These are phyloP conservation scores for Heliophila coronopifolia DNA, from an alignment of 441 rosid genomes.

Conservation along the genomic window DNA sequence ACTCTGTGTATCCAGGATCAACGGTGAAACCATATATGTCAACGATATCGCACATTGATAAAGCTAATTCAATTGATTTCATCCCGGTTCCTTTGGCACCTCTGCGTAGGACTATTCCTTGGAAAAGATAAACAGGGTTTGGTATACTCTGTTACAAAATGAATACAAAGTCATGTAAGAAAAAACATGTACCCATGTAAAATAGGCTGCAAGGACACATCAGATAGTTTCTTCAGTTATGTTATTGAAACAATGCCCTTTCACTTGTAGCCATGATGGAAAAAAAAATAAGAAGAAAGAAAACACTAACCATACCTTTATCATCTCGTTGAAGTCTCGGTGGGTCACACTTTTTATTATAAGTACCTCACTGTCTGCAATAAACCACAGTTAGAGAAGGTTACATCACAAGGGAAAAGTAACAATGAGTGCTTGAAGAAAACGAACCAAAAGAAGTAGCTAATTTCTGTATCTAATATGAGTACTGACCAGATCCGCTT, in stretches of 20 bases:
- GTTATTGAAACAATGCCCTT: too few species aligned
- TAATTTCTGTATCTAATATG: background rate
- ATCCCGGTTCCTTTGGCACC: slow-evolving; percentile 99
- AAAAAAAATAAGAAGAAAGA: background rate
- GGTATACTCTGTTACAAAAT: slow-evolving; percentile 60
- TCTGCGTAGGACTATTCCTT: slow-evolving; percentile 91
- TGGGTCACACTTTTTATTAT: slow-evolving; percentile 88
- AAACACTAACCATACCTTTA: slow-evolving; percentile 48
- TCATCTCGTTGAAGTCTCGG: slow-evolving; percentile 83
- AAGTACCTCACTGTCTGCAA: slow-evolving; percentile 85
- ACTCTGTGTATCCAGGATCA: slow-evolving; percentile 98
- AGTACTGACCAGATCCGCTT: slow-evolving; percentile 65
- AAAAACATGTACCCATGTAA: background rate
- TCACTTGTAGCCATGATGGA: background rate
- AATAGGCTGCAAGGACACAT: background rate
- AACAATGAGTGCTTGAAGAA: slow-evolving; percentile 1
- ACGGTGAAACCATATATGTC: slow-evolving; percentile 97
- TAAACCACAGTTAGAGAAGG: slow-evolving; percentile 3
- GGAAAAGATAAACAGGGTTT: slow-evolving; percentile 97
- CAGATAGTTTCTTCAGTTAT: slow-evolving; percentile 10
- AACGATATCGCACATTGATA: slow-evolving; percentile 93
- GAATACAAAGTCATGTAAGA: slow-evolving; percentile 17
- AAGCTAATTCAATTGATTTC: slow-evolving; percentile 93
- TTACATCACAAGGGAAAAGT: slow-evolving; percentile 9
- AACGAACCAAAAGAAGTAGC: slow-evolving; percentile 5